Conservation (phyloP, 106 monocot species). For the Agapanthus africanus region DNA sequence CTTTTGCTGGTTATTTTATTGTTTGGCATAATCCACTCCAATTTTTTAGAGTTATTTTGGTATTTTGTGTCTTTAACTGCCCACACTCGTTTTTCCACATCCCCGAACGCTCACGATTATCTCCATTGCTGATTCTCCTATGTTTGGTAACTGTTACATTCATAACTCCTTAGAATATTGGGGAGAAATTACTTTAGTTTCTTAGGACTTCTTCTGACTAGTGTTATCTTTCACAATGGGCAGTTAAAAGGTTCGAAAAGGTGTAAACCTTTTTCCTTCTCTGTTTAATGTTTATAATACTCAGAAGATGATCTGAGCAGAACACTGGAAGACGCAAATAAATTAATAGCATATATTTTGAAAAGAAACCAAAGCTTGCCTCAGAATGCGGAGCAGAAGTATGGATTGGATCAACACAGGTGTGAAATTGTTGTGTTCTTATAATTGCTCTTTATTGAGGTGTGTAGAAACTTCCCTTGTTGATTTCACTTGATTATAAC, state of each 20-base stretch:
- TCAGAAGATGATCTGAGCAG: conserved; percentile 63
- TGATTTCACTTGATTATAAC: not conserved
- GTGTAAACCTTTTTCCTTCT: conserved; percentile 64
- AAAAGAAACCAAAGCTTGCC: conserved; percentile 52
- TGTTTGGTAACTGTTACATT: no score
- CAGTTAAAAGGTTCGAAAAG: no score
- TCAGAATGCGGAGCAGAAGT: conserved; percentile 55
- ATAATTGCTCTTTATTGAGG: not conserved
- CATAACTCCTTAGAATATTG: no score
- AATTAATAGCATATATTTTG: conserved; percentile 46
- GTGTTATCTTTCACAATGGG: no score
- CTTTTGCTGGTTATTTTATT: not conserved
- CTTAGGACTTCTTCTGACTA: no score
- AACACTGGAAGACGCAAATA: conserved; percentile 42
- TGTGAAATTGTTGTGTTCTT: conserved; percentile 4
- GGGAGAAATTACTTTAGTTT: no score
- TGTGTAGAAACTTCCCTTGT: not conserved
- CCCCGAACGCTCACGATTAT: no score
- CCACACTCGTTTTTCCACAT: no score
- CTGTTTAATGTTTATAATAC: conserved; percentile 65
- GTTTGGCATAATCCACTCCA: no score
- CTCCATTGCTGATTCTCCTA: no score
- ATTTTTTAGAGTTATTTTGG: no score
- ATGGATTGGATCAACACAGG: conserved; percentile 62
- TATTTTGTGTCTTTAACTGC: no score